Conservation (phyloP, 148 eudicot genomes). For the Rhododendron kiyosumense region DNA sequence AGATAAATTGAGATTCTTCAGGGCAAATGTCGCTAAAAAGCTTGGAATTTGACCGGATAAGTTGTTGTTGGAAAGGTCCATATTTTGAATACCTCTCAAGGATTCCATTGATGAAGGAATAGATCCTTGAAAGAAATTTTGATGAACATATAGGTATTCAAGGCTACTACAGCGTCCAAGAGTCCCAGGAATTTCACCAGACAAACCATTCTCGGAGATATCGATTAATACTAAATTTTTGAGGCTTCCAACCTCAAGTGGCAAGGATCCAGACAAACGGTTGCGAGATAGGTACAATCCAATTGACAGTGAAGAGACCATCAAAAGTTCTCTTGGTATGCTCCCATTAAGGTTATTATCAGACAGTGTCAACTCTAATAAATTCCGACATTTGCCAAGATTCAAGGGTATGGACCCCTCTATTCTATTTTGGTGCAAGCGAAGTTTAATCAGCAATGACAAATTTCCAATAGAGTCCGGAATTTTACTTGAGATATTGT, state of each 20-base stretch:
- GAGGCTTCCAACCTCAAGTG: not conserved
- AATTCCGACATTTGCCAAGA: not conserved
- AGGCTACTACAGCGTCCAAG: conserved; percentile 3
- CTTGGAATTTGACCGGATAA: not conserved
- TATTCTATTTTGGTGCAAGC: not conserved
- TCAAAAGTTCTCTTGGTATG: conserved; percentile 6
- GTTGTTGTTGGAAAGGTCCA: conserved; percentile 18
- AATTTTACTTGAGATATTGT: no score
- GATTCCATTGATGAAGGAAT: conserved; percentile 2
- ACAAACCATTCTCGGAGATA: not conserved
- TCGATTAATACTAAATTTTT: not conserved
- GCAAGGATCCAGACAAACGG: conserved; percentile 5
- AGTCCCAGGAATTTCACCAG: not conserved
- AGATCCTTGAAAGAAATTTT: not conserved
- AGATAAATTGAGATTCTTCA: no score
- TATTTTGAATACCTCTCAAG: not conserved
- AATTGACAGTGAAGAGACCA: not conserved
- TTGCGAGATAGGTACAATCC: not conserved
- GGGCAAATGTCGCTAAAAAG: not conserved
- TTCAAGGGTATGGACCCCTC: conserved; percentile 2
- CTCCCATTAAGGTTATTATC: conserved; percentile 7
- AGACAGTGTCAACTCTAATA: not conserved
- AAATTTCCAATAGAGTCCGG: not conserved
- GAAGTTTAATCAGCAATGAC: not conserved
- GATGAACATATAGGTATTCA: not conserved